These are phyloP conservation scores for Dothideomycetidae sp. DNA, from an alignment of 2,329 filamentous ascomycete species.

Conservation along the genomic window DNA sequence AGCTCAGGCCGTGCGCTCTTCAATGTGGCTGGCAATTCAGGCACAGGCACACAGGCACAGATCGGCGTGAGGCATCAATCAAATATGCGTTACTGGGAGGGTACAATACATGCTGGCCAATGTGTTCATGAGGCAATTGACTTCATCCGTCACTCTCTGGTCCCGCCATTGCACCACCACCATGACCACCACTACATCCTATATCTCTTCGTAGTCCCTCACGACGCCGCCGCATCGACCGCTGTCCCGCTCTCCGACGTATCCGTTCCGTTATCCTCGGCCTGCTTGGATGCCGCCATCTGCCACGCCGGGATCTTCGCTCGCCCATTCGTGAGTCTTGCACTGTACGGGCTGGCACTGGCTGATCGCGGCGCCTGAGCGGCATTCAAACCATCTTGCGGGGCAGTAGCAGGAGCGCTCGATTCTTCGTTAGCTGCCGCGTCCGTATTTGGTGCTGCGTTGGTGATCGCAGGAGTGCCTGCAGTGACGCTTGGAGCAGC, in stretches of 20 bases:
- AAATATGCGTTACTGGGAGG: no score
- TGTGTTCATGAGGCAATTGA: no score
- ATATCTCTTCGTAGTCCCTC: background rate
- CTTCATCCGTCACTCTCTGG: no score
- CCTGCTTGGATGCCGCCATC: constrained; percentile 35
- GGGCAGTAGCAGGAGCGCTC: no score
- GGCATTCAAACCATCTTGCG: no score
- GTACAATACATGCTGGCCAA: no score
- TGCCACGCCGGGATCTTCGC: constrained; percentile 39
- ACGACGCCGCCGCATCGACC: constrained; percentile 9
- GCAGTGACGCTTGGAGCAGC: constrained; percentile 4
- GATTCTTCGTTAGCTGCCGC: constrained; percentile 14
- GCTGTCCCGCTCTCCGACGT: constrained; percentile 10
- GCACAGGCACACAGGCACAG: no score
- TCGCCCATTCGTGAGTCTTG: constrained; percentile 10
- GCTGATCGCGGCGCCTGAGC: constrained; percentile 6
- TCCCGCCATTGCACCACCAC: no score
- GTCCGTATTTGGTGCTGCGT: constrained; percentile 18
- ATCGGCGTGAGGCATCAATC: no score
- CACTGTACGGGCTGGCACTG: constrained; percentile 11
- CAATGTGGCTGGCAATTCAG: background rate
- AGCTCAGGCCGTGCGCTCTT: no score
- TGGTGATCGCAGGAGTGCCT: constrained; percentile 2
- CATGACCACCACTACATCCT: no score
- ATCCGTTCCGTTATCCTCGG: constrained; percentile 32